Percentiles rank a stretch among this genome's conserved stretches.
phyloP scores from a whole-genome alignment of 2,329 filamentous ascomycete species.

The Apiospora hydei region DNA sequence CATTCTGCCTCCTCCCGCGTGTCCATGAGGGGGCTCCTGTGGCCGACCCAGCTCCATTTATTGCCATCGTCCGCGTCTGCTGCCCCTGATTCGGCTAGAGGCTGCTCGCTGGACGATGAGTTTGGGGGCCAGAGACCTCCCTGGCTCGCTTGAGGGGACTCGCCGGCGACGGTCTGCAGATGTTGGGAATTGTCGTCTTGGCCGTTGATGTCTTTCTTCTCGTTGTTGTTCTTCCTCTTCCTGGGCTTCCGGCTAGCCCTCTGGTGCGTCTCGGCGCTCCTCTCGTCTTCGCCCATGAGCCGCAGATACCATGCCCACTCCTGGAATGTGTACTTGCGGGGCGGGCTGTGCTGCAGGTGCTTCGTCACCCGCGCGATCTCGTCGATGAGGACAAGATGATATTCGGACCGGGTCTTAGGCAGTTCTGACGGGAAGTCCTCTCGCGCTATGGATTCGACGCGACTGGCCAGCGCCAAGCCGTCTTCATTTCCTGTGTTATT shows the following conservation, averaged over 20 bases:
- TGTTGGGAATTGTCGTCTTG: not conserved
- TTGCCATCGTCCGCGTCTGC: not conserved
- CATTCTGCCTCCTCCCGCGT: slow-evolving; percentile 74
- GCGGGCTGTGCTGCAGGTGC: slow-evolving; percentile 64
- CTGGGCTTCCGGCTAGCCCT: slow-evolving; percentile 37
- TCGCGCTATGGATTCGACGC: slow-evolving; percentile 30
- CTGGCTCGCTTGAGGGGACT: not conserved
- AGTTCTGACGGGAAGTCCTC: slow-evolving; percentile 49
- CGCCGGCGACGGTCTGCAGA: not conserved
- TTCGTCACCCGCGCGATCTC: slow-evolving; percentile 73
- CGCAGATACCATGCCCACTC: slow-evolving; percentile 88
- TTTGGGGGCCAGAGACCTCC: not conserved
- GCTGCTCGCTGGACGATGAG: not conserved
- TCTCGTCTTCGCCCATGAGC: slow-evolving; percentile 74
- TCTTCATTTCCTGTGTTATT: not conserved
- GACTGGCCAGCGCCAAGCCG: slow-evolving; percentile 10
- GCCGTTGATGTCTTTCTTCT: not conserved
- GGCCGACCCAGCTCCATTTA: slow-evolving; percentile 77
- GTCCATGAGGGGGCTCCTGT: slow-evolving; percentile 73
- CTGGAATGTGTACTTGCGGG: slow-evolving; percentile 76
- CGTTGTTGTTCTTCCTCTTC: not conserved
- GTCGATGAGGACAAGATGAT: slow-evolving; percentile 72
- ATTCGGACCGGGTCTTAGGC: slow-evolving; percentile 54
- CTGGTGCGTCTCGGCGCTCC: slow-evolving; percentile 57
- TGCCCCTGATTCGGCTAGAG: not conserved